Evolutionary conservation across 2,329 filamentous ascomycete species (phyloP), one percentile per base, ranked within the genome.

Genomic region (Aspergillus eucalypticola): DNA sequence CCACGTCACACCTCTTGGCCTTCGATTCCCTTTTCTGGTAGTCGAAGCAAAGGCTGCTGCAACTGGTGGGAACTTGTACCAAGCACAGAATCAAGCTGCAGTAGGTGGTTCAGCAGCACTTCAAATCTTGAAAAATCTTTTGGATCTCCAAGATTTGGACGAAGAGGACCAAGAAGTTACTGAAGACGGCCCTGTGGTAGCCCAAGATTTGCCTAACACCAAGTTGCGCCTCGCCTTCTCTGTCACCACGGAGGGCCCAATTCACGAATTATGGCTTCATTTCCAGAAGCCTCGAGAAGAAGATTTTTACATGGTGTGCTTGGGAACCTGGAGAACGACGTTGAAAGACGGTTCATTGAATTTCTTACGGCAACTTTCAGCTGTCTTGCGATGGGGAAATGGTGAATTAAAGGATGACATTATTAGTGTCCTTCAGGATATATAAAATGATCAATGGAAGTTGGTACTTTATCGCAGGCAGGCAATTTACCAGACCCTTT

Each of bases 21-120:
- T 63, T 38, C 46, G 58, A 3, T 63, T 63, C 8, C 61, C 55
- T 0, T 63, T 63, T 39, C 15, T 63, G 4, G 35, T 61, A 11
- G 49, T 63, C 5, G 61, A 63, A 41, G 39, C 46, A 32, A 61
- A 60, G 27, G 38, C 58, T 8, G 61, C 52, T 35, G 58, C 55
- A 44, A 56, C 58, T 0, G 55, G 52, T 3, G 55, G 58, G 6
- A 63, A 55, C 17, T 32, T 56, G 17, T 58, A 58, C 35, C 55
- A 58, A 13, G 48, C 55, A 19, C 55, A 58, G 21, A 58, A 58
- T 8, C 55, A 52, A 44, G 55, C 55, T 27, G 55, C 55, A 19
- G 46, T 58, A 7, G 15, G 48, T 29, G 46, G 55, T 8, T 41
- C 55, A n/a, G 10, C 46, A 17, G 55, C 55, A 8, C 46, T 58